These are phyloP conservation scores for Populus ilicifolia DNA, from an alignment of 345 rosid genomes.

Conservation along the genomic window DNA sequence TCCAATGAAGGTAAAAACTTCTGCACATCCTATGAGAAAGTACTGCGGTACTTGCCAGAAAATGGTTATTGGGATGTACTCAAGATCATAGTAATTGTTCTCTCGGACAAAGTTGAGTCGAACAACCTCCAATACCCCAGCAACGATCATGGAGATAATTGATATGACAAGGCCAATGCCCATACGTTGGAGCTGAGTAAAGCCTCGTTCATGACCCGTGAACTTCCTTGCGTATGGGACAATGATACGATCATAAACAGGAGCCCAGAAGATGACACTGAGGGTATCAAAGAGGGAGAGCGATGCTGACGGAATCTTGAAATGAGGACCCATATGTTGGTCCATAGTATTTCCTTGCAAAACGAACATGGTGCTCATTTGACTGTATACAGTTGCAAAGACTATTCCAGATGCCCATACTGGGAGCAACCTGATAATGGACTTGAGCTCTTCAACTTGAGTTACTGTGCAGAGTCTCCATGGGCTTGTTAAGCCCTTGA, in stretches of 20 bases:
- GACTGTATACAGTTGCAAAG: constrained; percentile 74
- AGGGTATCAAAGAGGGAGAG: constrained; percentile 78
- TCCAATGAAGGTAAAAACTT: constrained; percentile 79
- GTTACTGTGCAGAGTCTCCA: constrained; percentile 92
- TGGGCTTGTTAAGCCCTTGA: constrained; percentile 44
- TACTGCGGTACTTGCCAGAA: constrained; percentile 98
- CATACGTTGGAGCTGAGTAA: constrained; percentile 92
- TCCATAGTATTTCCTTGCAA: constrained; percentile 91
- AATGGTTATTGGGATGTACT: constrained; percentile 61
- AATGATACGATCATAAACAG: constrained; percentile 63
- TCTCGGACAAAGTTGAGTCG: constrained; percentile 48
- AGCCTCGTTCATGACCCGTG: constrained; percentile 76
- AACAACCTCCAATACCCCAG: constrained; percentile 63
- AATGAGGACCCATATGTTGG: constrained; percentile 72
- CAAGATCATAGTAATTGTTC: constrained; percentile 54
- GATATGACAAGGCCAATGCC: constrained; percentile 87
- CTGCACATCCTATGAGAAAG: constrained; percentile 79
- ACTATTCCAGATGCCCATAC: constrained; percentile 90
- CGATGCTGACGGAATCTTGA: constrained; percentile 86
- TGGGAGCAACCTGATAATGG: constrained; percentile 70
- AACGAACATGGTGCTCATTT: constrained; percentile 92
- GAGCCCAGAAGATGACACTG: constrained; percentile 89
- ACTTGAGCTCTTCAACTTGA: constrained; percentile 88
- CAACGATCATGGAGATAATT: constrained; percentile 62
- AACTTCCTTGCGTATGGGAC: constrained; percentile 58